Evolutionary conservation across 164 flowering plant genomes (phyloP).

Genomic region (Piper longum): DNA sequence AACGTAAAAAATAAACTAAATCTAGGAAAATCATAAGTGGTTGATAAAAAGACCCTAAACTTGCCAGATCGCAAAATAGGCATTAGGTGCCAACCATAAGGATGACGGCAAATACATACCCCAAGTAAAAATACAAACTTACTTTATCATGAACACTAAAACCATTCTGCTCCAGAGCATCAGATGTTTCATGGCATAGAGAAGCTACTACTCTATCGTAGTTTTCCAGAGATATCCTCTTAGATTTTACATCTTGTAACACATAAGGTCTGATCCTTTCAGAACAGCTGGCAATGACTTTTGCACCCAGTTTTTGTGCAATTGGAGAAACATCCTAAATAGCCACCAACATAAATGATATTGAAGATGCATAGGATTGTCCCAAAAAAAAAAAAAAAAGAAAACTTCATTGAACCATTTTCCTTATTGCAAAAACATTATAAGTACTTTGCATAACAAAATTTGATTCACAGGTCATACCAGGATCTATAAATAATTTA

Average conservation of each 20-base stretch:
- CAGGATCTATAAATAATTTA: no score
- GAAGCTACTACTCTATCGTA: constrained; percentile 46
- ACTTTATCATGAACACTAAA: constrained; percentile 18
- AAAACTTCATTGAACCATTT: no score
- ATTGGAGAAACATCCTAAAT: constrained; percentile 44
- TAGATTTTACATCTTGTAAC: constrained; percentile 32
- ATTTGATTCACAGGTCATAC: no score
- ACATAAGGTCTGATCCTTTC: constrained; percentile 53
- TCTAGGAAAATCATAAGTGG: no score
- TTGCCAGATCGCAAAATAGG: background rate
- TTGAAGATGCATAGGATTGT: no score
- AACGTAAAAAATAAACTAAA: no score
- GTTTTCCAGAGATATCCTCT: constrained; percentile 30
- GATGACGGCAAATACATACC: background rate
- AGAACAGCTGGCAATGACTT: constrained; percentile 51
- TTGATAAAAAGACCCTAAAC: background rate
- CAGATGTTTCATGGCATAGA: constrained; percentile 35
- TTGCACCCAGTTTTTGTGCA: constrained; percentile 54
- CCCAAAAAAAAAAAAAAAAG: no score
- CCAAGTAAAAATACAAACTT: background rate
- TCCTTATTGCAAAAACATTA: no score
- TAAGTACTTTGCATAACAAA: no score
- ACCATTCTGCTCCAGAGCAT: constrained; percentile 20
- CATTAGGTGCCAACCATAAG: background rate
- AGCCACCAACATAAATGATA: background rate